Evolutionary conservation across 2,329 filamentous ascomycete genomes (phyloP), one percentile per base, ranked within the genome.

Genomic region (Chaetomium sp.): DNA sequence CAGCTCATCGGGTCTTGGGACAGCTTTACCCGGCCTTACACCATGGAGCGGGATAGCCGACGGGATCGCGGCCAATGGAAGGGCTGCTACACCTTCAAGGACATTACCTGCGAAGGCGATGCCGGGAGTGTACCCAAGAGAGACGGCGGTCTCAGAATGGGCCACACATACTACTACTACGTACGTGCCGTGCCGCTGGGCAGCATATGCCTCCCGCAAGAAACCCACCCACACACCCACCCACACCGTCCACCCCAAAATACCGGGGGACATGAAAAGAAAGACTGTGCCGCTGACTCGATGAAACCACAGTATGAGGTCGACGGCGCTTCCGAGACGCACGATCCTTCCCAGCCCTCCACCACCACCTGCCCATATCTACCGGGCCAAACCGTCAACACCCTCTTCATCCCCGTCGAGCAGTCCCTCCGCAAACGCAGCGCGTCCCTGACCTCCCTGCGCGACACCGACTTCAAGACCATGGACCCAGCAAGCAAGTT

Each of bases 141-240:
- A 64, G 81, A 82, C 63, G 91, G 91, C 56, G 91, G 88, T 52
- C 79, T 96, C 61, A 94, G 87, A 71, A 96, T 96, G 88, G 91
- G 91, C 45, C 84, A 87, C 58, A 94, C 87, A 12, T 96, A 96
- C 72, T 96, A 92, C 80, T 97, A 95, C 77, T 96, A 94, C 73
- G 90, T 95, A 76, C 73, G 88, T 79, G 45, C 48, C 38, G 48
- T 27, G 19, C 19, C 19, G 19, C 19, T 27, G 19, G 19, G 19
- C 19, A 27, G 19, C 19, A 27, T 27, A 27, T 27, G 19, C 19
- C 19, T 27, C 19, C 19, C 19, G 19, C 19, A 27, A 27, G 19
- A 27, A 27, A 27, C 19, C 19, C 19, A 27, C 19, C 19, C 19
- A 27, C 19, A 27, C 19, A 27, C 32, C 35, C 43, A 35, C 48